Evolutionary conservation across 169 alveolate species (phyloP), one percentile per base, ranked within the genome.

Genomic region (Neospora caninum): DNA sequence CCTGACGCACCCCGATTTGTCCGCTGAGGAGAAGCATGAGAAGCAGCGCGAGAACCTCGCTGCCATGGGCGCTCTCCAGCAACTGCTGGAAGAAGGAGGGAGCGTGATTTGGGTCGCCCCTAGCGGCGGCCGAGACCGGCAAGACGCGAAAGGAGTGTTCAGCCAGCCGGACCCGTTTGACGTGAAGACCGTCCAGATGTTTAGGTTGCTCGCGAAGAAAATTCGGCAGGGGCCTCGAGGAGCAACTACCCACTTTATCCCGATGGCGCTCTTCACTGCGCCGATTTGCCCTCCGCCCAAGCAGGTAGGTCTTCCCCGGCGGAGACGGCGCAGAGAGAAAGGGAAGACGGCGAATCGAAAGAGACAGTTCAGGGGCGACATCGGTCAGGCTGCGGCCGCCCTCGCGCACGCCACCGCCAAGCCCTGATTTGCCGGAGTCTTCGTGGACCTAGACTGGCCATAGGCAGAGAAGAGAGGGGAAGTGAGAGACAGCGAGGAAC

Each of bases 81-180:
- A 91, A 45, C 80, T 91, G 58, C 73, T 94, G 41, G 69, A 82
- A 16, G 45, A 29, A 10, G 96, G 96, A 10, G 93, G 93, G n/a
- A 29, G 22, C 27, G 42, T 91, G 67, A 36, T 94, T 13, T 94
- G 96, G 96, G 96, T 94, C 16, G 96, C 96, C 20, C 96, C 96
- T 64, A 91, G 95, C 82, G 96, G 96, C 18, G 96, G 96, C 18
- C 54, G 96, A 1, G 96, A 94, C 80, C 94, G 96, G 58, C 70
- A 87, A 16, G 69, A 91, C 87, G 69, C 6, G 31, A 7, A 34
- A 0, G 94, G 94, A 69, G 80, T 53, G 73, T 91, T 78, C 49
- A 88, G 39, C 80, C 91, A 80, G 36, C 96, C 96, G 69, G 95
- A 93, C 42, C 42, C 69, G 16, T 94, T 91, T 64, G 96, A 94